phyloP scores from a whole-genome alignment of 371 early-diverging fungal genomes.

The Mucor sp. region DNA sequence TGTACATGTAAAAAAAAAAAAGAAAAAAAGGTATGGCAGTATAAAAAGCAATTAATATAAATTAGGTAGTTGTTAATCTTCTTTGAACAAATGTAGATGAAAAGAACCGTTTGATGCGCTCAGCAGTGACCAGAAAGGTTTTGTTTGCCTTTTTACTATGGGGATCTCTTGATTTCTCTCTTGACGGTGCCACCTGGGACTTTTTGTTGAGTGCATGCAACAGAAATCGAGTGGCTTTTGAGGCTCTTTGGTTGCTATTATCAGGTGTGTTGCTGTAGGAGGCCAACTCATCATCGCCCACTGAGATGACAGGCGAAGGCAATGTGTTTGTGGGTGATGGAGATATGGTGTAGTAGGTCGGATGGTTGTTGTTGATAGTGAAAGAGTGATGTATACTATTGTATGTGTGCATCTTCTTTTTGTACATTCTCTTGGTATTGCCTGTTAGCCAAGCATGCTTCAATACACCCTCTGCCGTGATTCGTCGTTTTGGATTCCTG shows the following conservation, averaged over 20 bases:
- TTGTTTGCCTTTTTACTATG: constrained; percentile 3
- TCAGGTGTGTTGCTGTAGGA: constrained; percentile 6
- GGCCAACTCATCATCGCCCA: constrained; percentile 19
- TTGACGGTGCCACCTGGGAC: constrained; percentile 21
- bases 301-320: constrained; percentile 13
- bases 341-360: not conserved
- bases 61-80: constrained; percentile 10
- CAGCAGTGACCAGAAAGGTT: constrained; percentile 4
- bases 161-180: constrained; percentile 9
- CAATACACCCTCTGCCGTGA: constrained; percentile 73
- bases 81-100: constrained; percentile 16
- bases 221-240: constrained; percentile 11
- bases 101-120: constrained; percentile 13
- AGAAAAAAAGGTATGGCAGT: not conserved
- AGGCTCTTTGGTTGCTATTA: constrained; percentile 3
- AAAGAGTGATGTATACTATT: not conserved
- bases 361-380: not conserved
- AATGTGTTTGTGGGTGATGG: constrained; percentile 2
- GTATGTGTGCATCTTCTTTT: not conserved
- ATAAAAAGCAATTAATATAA: not conserved
- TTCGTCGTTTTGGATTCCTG: constrained; percentile 63
- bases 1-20: too few species aligned
- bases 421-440: not conserved
- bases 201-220: constrained; percentile 15
- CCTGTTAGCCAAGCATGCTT: constrained; percentile 70